These are phyloP conservation scores for Fusarium oxysporum DNA, from an alignment of 2,329 filamentous ascomycete genomes.

Conservation along the genomic window DNA sequence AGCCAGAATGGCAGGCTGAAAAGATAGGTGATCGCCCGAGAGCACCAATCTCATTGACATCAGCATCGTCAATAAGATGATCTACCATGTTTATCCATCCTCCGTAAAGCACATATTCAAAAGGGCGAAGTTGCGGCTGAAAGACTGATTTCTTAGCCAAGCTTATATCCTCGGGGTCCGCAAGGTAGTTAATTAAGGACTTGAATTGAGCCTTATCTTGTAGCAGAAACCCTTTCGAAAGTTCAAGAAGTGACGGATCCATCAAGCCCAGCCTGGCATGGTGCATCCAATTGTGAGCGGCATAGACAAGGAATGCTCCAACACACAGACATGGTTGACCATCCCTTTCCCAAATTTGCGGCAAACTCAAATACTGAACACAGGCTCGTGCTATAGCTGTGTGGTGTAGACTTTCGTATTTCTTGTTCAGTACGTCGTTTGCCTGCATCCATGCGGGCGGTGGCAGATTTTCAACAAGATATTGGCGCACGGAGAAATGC, in stretches of 20 bases:
- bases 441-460: not conserved
- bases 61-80: rapidly evolving
- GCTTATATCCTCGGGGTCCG: rapidly evolving
- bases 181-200: rapidly evolving
- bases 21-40: rapidly evolving
- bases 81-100: rapidly evolving
- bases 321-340: no score
- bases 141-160: rapidly evolving
- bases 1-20: rapidly evolving
- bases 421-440: rapidly evolving
- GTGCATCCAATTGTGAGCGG: rapidly evolving
- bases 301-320: not conserved
- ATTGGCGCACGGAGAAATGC: constrained; percentile 40
- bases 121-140: not conserved
- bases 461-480: not conserved
- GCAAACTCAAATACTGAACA: not conserved
- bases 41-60: not conserved
- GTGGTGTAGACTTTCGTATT: rapidly evolving
- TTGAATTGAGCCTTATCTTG: not conserved
- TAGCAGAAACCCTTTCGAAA: rapidly evolving
- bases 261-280: rapidly evolving
- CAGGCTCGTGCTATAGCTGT: not conserved
- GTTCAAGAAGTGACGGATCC: rapidly evolving
- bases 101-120: rapidly evolving
- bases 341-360: not conserved